Base-by-base conservation (phyloP, 441 rosid genomes). In the Adansonia madagascariensis region DNA sequence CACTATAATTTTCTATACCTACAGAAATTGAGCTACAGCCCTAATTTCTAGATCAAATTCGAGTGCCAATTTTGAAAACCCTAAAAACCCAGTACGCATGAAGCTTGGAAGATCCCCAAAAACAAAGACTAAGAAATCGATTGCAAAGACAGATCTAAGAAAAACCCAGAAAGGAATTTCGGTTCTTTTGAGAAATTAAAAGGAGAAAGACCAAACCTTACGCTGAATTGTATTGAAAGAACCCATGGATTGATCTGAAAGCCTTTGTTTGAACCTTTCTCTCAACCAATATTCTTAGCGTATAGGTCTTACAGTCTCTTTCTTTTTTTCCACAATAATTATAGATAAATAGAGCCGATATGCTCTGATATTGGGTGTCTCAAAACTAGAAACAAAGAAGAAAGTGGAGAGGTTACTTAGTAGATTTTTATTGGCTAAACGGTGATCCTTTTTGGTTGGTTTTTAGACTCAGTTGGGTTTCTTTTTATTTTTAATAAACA, bases 171-270 rank as follows among this genome's bases (percentile, higher is more conserved):
- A 55, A 20, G 64, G 64, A 18, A 1, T 56, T 56, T 22, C 2
- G 27, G 7, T n/a, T 53, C 49, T 35, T 71, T 39, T 47, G 63
- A 55, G 39, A 6, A 57, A 56, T 39, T 39, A 56, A 73, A 56
- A 57, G 75, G 39, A 73, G 17, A 56, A 39, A 41, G 53, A 73
- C 49, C 65, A 41, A 73, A 73, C 75, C 75, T 73, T 63, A 20
- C 0, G 46, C 39, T 73, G 65, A 3, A 57, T 41, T 56, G 75
- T 1, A 41, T 56, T 57, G 53, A 41, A 73, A 73, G 39, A 56
- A 56, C 20, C 53, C 65, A 73, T 56, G 75, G 65, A 18, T 41
- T 20, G 53, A 12, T 22, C 52, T 6, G 52, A 18, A 73, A 18
- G 65, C 41, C 39, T 41, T 20, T 41, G 39, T 55, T 41, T 60